phyloP scores from a whole-genome alignment of 2,329 filamentous ascomycete genomes.

The Fusarium multiceps region DNA sequence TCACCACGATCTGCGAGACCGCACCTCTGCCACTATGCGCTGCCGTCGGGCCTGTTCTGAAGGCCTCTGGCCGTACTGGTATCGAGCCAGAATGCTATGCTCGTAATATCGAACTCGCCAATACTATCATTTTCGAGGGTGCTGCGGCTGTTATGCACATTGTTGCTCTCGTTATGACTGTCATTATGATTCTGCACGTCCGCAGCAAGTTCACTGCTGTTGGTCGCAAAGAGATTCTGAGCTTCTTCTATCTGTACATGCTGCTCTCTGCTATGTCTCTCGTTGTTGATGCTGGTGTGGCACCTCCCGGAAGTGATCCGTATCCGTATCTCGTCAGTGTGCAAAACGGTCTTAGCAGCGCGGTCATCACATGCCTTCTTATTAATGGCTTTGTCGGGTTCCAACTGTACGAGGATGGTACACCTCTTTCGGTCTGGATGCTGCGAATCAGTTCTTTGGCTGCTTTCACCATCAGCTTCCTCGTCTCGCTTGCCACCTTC shows the following conservation, averaged over 20 bases:
- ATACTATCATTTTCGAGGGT: conserved; percentile 98
- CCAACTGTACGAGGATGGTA: conserved; percentile 97
- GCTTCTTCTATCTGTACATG: conserved; percentile 98
- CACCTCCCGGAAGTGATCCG: conserved; percentile 80
- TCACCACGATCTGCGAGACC: conserved; percentile 85
- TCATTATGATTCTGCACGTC: conserved; percentile 97
- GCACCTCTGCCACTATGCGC: conserved; percentile 89
- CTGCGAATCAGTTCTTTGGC: conserved; percentile 79
- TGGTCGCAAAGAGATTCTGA: conserved; percentile 78
- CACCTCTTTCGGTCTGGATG: conserved; percentile 92
- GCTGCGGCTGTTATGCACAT: conserved; percentile 95
- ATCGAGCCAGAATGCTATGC: conserved; percentile 94
- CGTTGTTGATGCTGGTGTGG: conserved; percentile 90
- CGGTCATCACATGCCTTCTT: conserved; percentile 86
- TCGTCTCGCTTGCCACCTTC: conserved; percentile 91
- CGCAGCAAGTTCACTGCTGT: conserved; percentile 98
- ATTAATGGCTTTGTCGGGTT: conserved; percentile 99
- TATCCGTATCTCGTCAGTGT: conserved; percentile 93
- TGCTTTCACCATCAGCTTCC: conserved; percentile 88
- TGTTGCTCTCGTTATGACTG: conserved; percentile 87
- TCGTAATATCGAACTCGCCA: conserved; percentile 93
- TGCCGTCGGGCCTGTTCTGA: conserved; percentile 79
- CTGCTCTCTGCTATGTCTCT: conserved; percentile 89
- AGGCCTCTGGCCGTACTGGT: conserved; percentile 74
- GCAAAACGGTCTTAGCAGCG: conserved; percentile 86